These are phyloP conservation scores for Porcisia hertigi DNA, from an alignment of 208 protist genomes.

Conservation along the genomic window DNA sequence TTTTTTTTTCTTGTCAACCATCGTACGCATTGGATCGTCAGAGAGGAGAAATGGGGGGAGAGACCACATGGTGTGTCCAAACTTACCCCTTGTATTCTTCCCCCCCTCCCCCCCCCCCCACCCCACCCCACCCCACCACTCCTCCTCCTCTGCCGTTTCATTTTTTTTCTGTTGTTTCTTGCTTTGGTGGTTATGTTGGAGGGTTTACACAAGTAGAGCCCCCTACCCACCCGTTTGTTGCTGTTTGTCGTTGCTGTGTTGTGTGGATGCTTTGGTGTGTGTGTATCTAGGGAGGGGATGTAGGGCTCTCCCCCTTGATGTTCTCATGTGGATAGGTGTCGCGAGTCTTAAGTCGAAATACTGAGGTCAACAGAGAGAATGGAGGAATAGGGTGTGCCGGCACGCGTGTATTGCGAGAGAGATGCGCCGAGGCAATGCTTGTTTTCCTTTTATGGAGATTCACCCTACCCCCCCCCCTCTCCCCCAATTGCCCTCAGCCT, in stretches of 20 bases:
- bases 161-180: neutral
- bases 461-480: neutral
- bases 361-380: neutral
- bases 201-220: no score
- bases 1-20: neutral
- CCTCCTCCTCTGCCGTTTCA: neutral
- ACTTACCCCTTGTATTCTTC: neutral
- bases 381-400: neutral
- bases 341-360: neutral
- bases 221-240: no score
- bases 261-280: neutral
- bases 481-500: neutral
- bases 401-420: neutral
- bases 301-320: neutral
- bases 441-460: neutral
- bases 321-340: neutral
- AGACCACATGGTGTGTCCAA: neutral
- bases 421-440: neutral
- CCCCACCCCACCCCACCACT: neutral
- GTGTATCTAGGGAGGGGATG: neutral
- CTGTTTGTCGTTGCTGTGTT: neutral
- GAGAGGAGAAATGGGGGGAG: neutral
- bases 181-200: no score
- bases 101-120: neutral
- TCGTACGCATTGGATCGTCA: neutral